Percentiles rank a stretch among this genome's conserved stretches.
Conservation (phyloP, 306 rosid species). For the Prunus mira region DNA sequence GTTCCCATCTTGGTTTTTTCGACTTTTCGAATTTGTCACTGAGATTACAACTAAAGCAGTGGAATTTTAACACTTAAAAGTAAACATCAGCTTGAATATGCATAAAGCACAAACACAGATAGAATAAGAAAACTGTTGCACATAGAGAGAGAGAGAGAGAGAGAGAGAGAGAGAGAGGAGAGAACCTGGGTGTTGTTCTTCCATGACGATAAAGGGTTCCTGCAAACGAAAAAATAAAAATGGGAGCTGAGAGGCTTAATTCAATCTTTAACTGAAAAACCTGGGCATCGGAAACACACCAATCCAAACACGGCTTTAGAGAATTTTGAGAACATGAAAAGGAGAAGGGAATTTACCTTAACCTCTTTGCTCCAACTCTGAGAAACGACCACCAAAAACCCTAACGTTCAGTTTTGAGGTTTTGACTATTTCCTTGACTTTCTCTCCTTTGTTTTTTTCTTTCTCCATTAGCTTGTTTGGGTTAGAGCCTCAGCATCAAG, state of each 20-base stretch:
- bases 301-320: neutral
- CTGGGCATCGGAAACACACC: neutral
- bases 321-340: neutral
- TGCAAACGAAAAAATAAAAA: neutral
- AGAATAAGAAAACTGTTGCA: neutral
- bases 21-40: conserved; percentile 30
- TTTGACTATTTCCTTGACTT: conserved; percentile 1
- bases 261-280: neutral
- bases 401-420: conserved; percentile 2
- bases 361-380: neutral
- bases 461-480: neutral
- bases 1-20: conserved; percentile 26
- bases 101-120: neutral
- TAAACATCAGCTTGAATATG: neutral
- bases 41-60: neutral
- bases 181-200: conserved; percentile 9
- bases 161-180: neutral
- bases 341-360: neutral
- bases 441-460: too few relatives aligned
- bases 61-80: neutral
- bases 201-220: conserved; percentile 10
- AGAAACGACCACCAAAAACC: conserved; percentile 13
- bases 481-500: neutral
- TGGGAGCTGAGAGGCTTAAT: neutral
- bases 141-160: neutral